Evolutionary conservation across 169 alveolate species (phyloP).

Genomic region (Perkinsus chesapeaki): DNA sequence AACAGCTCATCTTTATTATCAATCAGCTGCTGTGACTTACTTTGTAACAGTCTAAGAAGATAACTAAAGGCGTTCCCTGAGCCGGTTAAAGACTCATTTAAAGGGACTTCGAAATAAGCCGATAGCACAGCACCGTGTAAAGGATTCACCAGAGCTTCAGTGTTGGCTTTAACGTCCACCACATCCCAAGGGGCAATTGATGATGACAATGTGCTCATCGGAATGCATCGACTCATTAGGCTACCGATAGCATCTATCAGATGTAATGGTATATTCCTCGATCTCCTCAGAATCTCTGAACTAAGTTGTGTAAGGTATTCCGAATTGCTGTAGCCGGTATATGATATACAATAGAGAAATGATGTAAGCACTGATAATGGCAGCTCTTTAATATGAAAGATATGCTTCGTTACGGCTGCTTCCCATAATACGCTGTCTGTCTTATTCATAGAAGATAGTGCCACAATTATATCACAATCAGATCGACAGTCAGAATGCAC

Average conservation of each 20-base stretch:
- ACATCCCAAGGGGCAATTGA: not conserved
- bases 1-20: not conserved
- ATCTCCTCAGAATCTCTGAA: not conserved
- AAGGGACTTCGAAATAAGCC: not conserved
- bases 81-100: not conserved
- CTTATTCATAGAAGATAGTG: not conserved
- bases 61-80: not conserved
- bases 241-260: not conserved
- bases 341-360: not conserved
- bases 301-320: not conserved
- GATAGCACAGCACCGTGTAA: not conserved
- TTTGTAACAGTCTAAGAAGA: not conserved
- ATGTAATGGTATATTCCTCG: not conserved
- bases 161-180: not conserved
- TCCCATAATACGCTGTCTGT: not conserved
- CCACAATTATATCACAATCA: not conserved
- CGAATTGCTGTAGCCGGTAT: not conserved
- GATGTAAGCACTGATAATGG: not conserved
- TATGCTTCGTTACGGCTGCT: not conserved
- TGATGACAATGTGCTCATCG: not conserved
- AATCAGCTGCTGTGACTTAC: not conserved
- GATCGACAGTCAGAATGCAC: not conserved
- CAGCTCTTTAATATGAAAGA: not conserved
- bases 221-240: not conserved
- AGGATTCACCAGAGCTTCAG: not conserved